phyloP scores from a whole-genome alignment of 805 yeast species.

The Candida vaughaniae region DNA sequence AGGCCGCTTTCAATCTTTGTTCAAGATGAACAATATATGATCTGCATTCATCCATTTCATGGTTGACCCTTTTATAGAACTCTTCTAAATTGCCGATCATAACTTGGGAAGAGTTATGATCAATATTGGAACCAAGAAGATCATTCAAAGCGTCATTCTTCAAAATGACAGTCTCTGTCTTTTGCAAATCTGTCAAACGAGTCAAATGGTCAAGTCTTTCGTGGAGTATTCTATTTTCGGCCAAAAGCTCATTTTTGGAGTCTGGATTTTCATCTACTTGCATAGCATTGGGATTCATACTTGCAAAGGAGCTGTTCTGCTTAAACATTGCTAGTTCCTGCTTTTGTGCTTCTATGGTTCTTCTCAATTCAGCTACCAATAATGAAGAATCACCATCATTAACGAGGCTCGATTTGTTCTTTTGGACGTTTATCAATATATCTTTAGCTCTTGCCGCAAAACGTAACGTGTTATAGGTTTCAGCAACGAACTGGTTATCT shows the following conservation, averaged over 20 bases:
- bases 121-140: conserved; percentile 47
- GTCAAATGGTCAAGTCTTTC: conserved; percentile 71
- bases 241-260: conserved; percentile 31
- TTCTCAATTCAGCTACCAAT: conserved; percentile 54
- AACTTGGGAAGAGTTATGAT: conserved; percentile 35
- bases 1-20: conserved; percentile 41
- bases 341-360: conserved; percentile 61
- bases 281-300: conserved; percentile 1
- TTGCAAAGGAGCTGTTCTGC: background rate
- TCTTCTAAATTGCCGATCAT: conserved; percentile 50
- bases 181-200: conserved; percentile 60
- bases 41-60: conserved; percentile 58
- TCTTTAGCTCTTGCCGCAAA: conserved; percentile 95
- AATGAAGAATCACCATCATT: conserved; percentile 32
- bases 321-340: conserved; percentile 47
- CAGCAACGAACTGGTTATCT: conserved; percentile 55
- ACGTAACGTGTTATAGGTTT: conserved; percentile 81
- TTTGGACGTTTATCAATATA: conserved; percentile 65
- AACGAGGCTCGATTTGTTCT: conserved; percentile 38
- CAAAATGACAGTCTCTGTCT: conserved; percentile 53
- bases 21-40: conserved; percentile 63
- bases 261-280: conserved; percentile 2
- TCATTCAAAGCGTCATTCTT: conserved; percentile 61
- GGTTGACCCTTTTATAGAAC: conserved; percentile 43
- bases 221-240: conserved; percentile 63